Evolutionary conservation across 129 eudicot species (phyloP), one percentile per base, ranked within the genome.

Genomic region (Artemisia tridentata): DNA sequence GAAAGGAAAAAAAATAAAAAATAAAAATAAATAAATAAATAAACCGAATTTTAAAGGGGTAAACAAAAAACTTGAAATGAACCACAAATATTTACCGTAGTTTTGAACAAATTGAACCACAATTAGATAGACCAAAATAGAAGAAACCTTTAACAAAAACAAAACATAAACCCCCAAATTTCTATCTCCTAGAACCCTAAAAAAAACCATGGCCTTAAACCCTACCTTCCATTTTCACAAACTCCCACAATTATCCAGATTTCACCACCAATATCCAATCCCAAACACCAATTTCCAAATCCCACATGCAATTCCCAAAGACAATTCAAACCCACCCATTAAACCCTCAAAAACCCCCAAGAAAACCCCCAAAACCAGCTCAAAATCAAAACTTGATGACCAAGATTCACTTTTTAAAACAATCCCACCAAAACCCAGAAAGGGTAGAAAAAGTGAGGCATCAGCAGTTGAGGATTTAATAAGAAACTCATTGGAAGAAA

Each of bases 381-480:
- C 68, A 43, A 72, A 55, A 38, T 15, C 72, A 14, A 82, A 81
- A 72, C 73, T 76, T n/a, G 76, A 65, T 20, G 85, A 87, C 38
- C 72, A 65, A 48, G 46, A 31, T 16, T 65, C 76, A 0, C 83
- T 81, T 17, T 89, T 95, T 0, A 55, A 83, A 13, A 80, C 80
- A 31, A 85, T 79, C 65, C 90, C 98, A 11, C 81, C 78, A 79
- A 92, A 95, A 72, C 88, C 91, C 20, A 88, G 89, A 78, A 85
- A 89, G 41, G 99, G 99, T 13, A 89, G 96, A 41, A 86, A 78
- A 61, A 82, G 88, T 67, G 93, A 95, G 78, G 96, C 92, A 49
- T 88, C 84, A 63, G 99, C 97, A 9, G 91, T 95, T 8, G 96
- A 90, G 72, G 97, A 95, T 81, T 88, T 80, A 45, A 83, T 90